Base-by-base conservation (phyloP, 495 filamentous ascomycete genomes). In the Penicillium argentinense region DNA sequence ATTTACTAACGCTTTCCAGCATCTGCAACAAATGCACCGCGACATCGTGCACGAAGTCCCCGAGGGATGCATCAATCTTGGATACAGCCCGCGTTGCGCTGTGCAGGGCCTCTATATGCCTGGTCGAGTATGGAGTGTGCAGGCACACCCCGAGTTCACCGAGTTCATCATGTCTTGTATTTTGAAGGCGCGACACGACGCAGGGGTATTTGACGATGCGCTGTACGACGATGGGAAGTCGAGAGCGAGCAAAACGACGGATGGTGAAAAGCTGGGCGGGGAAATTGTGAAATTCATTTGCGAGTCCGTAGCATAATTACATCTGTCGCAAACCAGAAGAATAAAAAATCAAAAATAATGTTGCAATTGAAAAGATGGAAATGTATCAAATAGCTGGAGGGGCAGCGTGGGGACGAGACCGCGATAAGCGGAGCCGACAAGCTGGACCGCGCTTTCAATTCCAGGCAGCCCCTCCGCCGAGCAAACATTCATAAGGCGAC, bases 131-230 rank as follows among this genome's bases (percentile, higher is more conserved):
- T 80, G 95, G 22, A 83, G 85, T 2, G 80, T 96, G 4, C 91
- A 97, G 63, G 91, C 88, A 1, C 91, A 97, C 57, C 91, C 91
- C 9, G 91, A 97, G 63, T 95, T 90, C 62, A 87, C 77, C 12
- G 75, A 74, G 34, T 80, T 82, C 24, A 89, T 95, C 47, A 80
- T 89, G 58, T 67, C 63, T 11, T 78, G 84, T 58, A 49, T 97
- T 9, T 62, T 93, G 27, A 64, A 79, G 27, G 48, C 67, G 28
- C 68, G 91, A 22, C 80, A 86, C 51, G 64, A 64, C 14, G 61
- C 60, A 37, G 85, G 83, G 3, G 69, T 92, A 5, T 85, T 96
- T 47, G 56, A 74, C 40, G 81, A 87, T 39, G 79, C 75, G 11
- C 28, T 81, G 16, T 89, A 72, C 55, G 45, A 76, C 23, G 82